Conservation (phyloP, 306 rosid genomes). For the Geum urbanum region DNA sequence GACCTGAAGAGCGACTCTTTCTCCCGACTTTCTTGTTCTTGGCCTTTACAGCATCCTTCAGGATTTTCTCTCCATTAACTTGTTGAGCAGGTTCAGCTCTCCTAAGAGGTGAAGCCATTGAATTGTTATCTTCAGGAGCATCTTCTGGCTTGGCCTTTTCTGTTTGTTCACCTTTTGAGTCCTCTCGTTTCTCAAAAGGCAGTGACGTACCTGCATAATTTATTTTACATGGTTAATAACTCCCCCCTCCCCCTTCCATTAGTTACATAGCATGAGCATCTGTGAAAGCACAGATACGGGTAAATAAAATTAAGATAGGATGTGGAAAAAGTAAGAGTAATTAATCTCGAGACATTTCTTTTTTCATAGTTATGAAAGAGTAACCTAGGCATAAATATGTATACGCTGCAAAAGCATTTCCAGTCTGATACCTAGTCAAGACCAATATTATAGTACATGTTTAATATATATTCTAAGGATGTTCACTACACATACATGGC, state of each 20-base stretch:
- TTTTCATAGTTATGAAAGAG: not conserved
- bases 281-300: not conserved
- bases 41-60: conserved; percentile 79
- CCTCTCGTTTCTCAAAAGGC: conserved; percentile 29
- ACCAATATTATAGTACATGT: not conserved
- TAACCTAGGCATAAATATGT: not conserved
- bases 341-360: no score
- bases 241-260: not conserved
- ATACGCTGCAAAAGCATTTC: not conserved
- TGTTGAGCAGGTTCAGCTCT: conserved; percentile 22
- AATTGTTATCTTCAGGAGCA: conserved; percentile 29
- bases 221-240: not conserved
- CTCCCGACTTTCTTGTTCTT: conserved; percentile 50
- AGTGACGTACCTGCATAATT: conserved; percentile 43
- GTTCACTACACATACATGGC: not conserved
- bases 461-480: not conserved
- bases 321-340: no score
- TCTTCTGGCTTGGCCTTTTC: conserved; percentile 36
- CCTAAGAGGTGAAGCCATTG: conserved; percentile 30
- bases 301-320: not conserved
- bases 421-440: not conserved
- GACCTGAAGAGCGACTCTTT: conserved; percentile 38
- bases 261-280: not conserved
- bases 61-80: conserved; percentile 49
- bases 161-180: conserved; percentile 26